Conservation (phyloP, 148 eudicot genomes). For the Rhododendron mucronatum region DNA sequence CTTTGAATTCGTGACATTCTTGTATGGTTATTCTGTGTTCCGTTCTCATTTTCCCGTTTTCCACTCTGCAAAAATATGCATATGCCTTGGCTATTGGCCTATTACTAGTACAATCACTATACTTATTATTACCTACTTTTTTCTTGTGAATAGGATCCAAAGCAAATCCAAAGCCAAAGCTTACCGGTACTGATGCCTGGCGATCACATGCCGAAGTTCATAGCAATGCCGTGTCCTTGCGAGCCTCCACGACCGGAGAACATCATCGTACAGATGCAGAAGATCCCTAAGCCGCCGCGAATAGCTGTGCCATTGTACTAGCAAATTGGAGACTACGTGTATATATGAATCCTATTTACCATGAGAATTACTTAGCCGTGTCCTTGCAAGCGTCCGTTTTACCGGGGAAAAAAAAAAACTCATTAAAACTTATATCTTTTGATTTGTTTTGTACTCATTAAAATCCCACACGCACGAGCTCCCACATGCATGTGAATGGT, state of each 20-base stretch:
- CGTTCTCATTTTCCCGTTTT: neutral
- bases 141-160: conserved; percentile 12
- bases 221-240: conserved; percentile 79
- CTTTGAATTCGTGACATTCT: neutral
- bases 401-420: too few species aligned
- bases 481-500: too few species aligned
- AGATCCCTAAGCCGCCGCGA: conserved; percentile 47
- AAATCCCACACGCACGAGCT: too few species aligned
- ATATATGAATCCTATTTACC: neutral
- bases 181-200: conserved; percentile 78
- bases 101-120: neutral
- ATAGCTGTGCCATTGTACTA: conserved; percentile 44
- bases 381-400: too few species aligned
- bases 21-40: neutral
- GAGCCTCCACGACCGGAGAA: conserved; percentile 39
- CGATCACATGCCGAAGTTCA: conserved; percentile 55
- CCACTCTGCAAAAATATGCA: too few species aligned
- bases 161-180: conserved; percentile 24
- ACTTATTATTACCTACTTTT: neutral
- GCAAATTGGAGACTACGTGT: neutral
- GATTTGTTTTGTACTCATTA: too few species aligned
- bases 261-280: conserved; percentile 16
- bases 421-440: too few species aligned
- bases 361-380: too few species aligned
- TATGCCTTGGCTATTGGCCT: neutral